These are phyloP conservation scores for Ettlia oleoabundans DNA, from an alignment of 139 green algal species.

Conservation along the genomic window DNA sequence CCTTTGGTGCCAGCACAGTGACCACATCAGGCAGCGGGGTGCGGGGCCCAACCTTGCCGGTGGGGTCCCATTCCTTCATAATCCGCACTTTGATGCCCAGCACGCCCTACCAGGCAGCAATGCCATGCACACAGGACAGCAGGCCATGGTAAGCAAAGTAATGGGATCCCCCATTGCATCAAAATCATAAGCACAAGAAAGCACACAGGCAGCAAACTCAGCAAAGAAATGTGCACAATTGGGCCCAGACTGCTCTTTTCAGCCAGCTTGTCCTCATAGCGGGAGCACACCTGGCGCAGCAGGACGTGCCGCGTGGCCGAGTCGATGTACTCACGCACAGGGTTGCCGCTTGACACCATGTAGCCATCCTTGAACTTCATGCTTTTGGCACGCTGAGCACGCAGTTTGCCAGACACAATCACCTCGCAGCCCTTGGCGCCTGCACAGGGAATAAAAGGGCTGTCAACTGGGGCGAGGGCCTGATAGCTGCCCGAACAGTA, in stretches of 20 bases:
- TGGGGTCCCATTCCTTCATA: constrained; percentile 98
- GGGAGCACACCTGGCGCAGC: constrained; percentile 82
- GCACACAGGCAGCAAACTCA: background rate
- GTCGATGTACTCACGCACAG: constrained; percentile 94
- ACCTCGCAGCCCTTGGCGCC: constrained; percentile 99
- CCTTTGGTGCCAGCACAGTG: constrained; percentile 92
- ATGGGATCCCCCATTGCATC: background rate
- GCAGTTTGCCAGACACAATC: constrained; percentile 98
- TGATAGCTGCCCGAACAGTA: no score
- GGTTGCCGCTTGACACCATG: constrained; percentile 94
- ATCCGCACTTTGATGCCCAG: constrained; percentile 98
- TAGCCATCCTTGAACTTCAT: constrained; percentile 99
- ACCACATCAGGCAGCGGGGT: constrained; percentile 96
- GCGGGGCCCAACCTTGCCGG: constrained; percentile 92
- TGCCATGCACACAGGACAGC: background rate
- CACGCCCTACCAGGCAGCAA: constrained; percentile 65
- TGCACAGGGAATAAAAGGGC: constrained; percentile 31
- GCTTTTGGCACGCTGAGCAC: constrained; percentile 96
- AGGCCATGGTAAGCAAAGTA: background rate
- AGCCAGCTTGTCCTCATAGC: no score
- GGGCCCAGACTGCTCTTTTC: no score
- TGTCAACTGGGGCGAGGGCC: no score
- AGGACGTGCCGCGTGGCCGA: constrained; percentile 95
- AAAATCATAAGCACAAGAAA: background rate
- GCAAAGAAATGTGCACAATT: background rate